These are phyloP conservation scores for Debaryomyces sp. DNA, from an alignment of 1,139 yeast species.

Conservation along the genomic window DNA sequence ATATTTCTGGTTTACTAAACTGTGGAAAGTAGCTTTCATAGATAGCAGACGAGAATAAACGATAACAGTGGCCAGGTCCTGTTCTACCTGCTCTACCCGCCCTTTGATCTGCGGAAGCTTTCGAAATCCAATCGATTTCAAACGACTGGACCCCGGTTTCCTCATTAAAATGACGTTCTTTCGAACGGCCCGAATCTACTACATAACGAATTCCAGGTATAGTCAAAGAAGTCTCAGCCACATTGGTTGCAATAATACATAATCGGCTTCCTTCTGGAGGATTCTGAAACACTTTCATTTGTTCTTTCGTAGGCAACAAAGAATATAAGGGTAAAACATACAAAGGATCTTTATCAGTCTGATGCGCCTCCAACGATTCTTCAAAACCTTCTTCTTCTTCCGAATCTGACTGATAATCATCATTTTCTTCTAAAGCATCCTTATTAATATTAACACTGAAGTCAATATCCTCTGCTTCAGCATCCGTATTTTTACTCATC, in stretches of 20 bases:
- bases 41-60: slow-evolving; percentile 93
- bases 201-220: slow-evolving; percentile 96
- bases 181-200: slow-evolving; percentile 92
- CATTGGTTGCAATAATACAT: slow-evolving; percentile 95
- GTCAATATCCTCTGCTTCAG: slow-evolving; percentile 89
- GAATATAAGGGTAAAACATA: slow-evolving; percentile 93
- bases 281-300: slow-evolving; percentile 85
- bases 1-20: slow-evolving; percentile 85
- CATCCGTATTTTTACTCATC: slow-evolving; percentile 62
- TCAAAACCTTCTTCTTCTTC: slow-evolving; percentile 92
- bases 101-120: slow-evolving; percentile 95
- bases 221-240: slow-evolving; percentile 96
- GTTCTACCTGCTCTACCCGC: slow-evolving; percentile 99
- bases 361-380: slow-evolving; percentile 74
- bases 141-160: slow-evolving; percentile 91
- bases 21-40: slow-evolving; percentile 83
- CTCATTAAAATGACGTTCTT: slow-evolving; percentile 82
- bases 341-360: slow-evolving; percentile 77
- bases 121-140: slow-evolving; percentile 89
- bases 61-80: slow-evolving; percentile 97
- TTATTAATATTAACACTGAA: slow-evolving; percentile 58
- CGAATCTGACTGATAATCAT: slow-evolving; percentile 33
- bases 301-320: slow-evolving; percentile 87
- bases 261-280: slow-evolving; percentile 87
- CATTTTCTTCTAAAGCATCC: slow-evolving; percentile 34